Conservation (phyloP, 805 yeast species). For the Candida krabiensis region DNA sequence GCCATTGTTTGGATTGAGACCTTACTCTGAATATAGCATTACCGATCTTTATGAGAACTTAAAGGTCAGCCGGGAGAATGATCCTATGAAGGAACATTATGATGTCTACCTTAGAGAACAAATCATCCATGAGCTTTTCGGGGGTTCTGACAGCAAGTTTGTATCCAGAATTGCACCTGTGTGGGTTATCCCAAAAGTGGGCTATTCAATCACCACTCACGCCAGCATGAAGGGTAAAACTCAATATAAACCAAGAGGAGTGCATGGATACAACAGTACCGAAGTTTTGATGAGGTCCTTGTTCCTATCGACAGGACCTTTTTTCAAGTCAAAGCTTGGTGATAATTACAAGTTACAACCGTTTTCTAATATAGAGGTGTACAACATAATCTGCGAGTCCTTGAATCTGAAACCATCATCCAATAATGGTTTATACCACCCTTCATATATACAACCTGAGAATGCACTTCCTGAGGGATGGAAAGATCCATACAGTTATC, state of each 20-base stretch:
- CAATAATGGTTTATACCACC: conserved; percentile 54
- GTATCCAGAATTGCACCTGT: conserved; percentile 75
- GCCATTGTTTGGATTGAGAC: conserved; percentile 82
- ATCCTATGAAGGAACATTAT: conserved; percentile 36
- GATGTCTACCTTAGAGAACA: conserved; percentile 54
- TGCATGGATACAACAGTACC: conserved; percentile 81
- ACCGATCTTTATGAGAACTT: conserved; percentile 50
- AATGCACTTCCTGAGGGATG: conserved; percentile 42
- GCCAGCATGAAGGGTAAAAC: conserved; percentile 50
- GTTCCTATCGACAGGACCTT: conserved; percentile 82
- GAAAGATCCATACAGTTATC: conserved; percentile 49
- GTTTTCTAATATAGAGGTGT: conserved; percentile 70
- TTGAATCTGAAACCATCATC: conserved; percentile 50
- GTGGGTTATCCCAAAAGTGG: conserved; percentile 82
- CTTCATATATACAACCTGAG: conserved; percentile 24
- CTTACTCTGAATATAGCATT: conserved; percentile 39
- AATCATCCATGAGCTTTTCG: conserved; percentile 57
- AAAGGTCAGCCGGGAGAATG: conserved; percentile 28
- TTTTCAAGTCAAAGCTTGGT: conserved; percentile 43
- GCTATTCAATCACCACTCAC: conserved; percentile 70
- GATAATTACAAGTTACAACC: conserved; percentile 49
- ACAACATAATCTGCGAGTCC: conserved; percentile 71
- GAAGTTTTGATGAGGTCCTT: conserved; percentile 81
- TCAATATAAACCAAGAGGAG: conserved; percentile 66
- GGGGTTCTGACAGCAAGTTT: conserved; percentile 42